phyloP scores from a whole-genome alignment of 345 rosid species.

The Fremontodendron californicum region DNA sequence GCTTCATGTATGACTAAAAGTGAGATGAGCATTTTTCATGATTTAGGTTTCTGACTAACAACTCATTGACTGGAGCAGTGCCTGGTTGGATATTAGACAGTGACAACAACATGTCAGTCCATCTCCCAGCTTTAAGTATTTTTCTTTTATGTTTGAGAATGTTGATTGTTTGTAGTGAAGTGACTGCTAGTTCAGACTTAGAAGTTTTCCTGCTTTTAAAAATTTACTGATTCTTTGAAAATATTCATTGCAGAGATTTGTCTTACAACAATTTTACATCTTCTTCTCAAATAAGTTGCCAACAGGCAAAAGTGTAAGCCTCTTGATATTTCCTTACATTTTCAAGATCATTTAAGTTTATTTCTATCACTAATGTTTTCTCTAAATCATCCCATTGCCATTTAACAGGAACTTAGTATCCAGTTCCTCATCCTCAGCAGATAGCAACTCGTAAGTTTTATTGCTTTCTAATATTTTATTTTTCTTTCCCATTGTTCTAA shows the following conservation, averaged over 20 bases:
- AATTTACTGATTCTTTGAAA: neutral
- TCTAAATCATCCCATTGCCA: constrained; percentile 6
- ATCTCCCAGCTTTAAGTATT: neutral
- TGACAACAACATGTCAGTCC: constrained; percentile 38
- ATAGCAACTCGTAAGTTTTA: constrained; percentile 53
- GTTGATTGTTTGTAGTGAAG: neutral
- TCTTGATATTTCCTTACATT: constrained; percentile 6
- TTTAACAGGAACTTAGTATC: constrained; percentile 65
- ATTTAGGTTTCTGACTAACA: constrained; percentile 68
- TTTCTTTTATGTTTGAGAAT: neutral
- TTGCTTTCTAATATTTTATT: neutral
- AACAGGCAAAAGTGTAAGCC: constrained; percentile 42
- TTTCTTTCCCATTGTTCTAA: neutral
- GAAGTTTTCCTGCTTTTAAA: neutral
- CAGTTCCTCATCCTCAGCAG: constrained; percentile 36
- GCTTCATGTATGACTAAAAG: neutral
- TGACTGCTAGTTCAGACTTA: neutral
- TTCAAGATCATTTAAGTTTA: neutral
- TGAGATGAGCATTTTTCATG: neutral
- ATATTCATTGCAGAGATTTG: constrained; percentile 56
- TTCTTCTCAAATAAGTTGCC: constrained; percentile 39
- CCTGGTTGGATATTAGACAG: constrained; percentile 44
- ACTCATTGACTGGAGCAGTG: constrained; percentile 63
- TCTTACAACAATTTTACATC: constrained; percentile 82
- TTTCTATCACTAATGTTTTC: neutral